phyloP scores from a whole-genome alignment of 148 eudicot species.

The Arctostaphylos glauca region DNA sequence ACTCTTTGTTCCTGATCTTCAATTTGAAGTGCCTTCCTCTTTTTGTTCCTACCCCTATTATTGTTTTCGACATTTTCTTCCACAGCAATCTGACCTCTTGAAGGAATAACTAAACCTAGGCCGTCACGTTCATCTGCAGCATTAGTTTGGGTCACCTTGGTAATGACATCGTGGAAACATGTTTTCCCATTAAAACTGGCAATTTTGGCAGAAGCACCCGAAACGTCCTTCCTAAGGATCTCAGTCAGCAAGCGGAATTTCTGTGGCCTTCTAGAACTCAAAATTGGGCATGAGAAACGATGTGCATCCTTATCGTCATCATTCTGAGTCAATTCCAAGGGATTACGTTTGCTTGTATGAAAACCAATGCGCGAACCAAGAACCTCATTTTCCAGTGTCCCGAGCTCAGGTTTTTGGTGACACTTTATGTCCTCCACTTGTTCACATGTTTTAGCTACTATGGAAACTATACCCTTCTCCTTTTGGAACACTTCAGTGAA shows the following conservation, averaged over 20 bases:
- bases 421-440: neutral
- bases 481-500: neutral
- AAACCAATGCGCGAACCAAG: neutral
- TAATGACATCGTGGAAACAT: neutral
- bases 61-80: neutral
- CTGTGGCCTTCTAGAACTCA: conserved; percentile 12
- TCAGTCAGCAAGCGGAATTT: conserved; percentile 20
- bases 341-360: neutral
- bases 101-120: neutral
- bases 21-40: conserved; percentile 15
- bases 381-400: conserved; percentile 2
- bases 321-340: conserved; percentile 10
- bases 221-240: conserved; percentile 14
- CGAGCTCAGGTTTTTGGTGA: neutral
- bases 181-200: neutral
- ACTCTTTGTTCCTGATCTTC: neutral
- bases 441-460: neutral
- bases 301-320: neutral
- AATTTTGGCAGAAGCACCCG: neutral
- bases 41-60: neutral
- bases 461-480: neutral
- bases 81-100: neutral
- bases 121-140: conserved; percentile 12
- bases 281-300: conserved; percentile 4
- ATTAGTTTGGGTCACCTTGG: neutral